Conservation (phyloP, 257 asterid species). For the Datura wrightii region DNA sequence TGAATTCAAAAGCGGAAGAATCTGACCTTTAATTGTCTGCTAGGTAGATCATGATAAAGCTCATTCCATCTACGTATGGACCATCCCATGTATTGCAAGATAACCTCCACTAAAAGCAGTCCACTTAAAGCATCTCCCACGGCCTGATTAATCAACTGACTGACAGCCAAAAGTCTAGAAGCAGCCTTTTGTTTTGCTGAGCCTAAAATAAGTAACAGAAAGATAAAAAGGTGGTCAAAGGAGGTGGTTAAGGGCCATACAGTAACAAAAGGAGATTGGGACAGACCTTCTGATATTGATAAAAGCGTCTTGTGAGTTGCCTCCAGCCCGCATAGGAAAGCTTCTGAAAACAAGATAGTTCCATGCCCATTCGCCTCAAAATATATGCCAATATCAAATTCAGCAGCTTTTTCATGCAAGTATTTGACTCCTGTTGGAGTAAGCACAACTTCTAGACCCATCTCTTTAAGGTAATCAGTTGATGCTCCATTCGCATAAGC, state of each 20-base stretch:
- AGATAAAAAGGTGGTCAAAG: neutral
- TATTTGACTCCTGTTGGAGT: constrained; percentile 96
- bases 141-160: constrained; percentile 90
- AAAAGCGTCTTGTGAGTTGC: constrained; percentile 52
- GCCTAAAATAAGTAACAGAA: constrained; percentile 50
- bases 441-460: constrained; percentile 77
- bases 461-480: constrained; percentile 74
- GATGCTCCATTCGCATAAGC: constrained; percentile 99
- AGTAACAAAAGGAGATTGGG: constrained; percentile 31
- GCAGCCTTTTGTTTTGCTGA: constrained; percentile 78
- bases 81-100: constrained; percentile 74
- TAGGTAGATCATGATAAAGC: constrained; percentile 87
- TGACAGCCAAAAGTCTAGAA: constrained; percentile 77
- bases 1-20: neutral
- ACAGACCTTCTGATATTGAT: constrained; percentile 64
- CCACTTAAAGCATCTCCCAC: constrained; percentile 93
- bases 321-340: constrained; percentile 66
- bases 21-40: constrained; percentile 91
- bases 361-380: constrained; percentile 99
- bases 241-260: neutral
- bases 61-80: constrained; percentile 80
- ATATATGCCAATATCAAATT: constrained; percentile 86
- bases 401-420: constrained; percentile 91
- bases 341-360: constrained; percentile 85
- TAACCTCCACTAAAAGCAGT: constrained; percentile 85